A percentile compares a stretch with the other conserved stretches of the same genome.
phyloP scores from a whole-genome alignment of 148 eudicot genomes.

The Limonium bicolor region DNA sequence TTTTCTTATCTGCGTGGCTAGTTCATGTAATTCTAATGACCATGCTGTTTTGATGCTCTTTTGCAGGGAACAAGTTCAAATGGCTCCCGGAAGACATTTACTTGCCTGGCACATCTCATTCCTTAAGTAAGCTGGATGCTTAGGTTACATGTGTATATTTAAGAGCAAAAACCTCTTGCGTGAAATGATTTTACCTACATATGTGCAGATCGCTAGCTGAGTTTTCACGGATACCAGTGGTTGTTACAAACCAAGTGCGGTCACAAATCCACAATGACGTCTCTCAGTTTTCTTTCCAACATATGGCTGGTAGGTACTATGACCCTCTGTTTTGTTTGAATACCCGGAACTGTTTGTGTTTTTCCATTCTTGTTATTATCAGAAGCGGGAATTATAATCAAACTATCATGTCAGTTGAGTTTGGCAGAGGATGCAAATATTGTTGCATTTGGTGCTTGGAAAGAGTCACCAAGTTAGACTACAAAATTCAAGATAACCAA shows the following conservation, averaged over 20 bases:
- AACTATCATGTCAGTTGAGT: too few relatives aligned
- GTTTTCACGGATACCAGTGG: constrained; percentile 67
- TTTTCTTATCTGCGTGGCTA: not conserved
- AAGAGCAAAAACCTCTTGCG: not conserved
- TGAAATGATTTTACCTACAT: not conserved
- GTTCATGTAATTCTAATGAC: not conserved
- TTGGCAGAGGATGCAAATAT: too few relatives aligned
- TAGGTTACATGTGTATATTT: not conserved
- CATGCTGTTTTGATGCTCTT: constrained; percentile 1
- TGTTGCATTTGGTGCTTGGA: too few relatives aligned
- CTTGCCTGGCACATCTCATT: constrained; percentile 89
- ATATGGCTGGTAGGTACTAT: constrained; percentile 14
- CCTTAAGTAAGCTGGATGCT: constrained; percentile 35
- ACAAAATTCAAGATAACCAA: too few relatives aligned
- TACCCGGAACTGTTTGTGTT: too few relatives aligned
- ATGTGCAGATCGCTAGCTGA: constrained; percentile 70
- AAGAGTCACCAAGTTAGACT: too few relatives aligned
- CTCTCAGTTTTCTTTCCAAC: constrained; percentile 57
- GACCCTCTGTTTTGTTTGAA: too few relatives aligned
- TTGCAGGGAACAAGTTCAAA: constrained; percentile 51
- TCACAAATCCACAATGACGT: constrained; percentile 41
- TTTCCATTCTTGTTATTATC: constrained; percentile 1
- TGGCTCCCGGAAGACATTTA: constrained; percentile 41
- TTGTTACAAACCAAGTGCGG: constrained; percentile 91
- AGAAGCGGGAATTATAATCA: too few relatives aligned